Evolutionary conservation across 169 alveolate genomes (phyloP).

Genomic region (Eimeria necatrix): DNA sequence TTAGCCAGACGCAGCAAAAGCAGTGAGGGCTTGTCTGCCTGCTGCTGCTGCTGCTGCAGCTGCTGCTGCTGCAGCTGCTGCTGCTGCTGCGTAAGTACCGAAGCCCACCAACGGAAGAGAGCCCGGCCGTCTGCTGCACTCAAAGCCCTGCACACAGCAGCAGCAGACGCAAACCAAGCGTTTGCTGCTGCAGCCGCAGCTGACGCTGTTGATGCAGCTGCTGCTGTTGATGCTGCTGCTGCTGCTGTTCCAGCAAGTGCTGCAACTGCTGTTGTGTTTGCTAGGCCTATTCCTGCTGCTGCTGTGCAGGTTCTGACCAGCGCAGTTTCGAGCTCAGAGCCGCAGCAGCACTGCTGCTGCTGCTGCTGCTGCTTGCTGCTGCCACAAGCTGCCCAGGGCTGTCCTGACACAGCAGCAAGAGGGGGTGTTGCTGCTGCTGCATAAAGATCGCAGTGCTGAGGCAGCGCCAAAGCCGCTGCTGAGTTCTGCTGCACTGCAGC

Average conservation of each 20-base stretch:
- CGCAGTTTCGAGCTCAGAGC: not conserved
- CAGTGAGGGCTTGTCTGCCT: not conserved
- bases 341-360: not conserved
- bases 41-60: conserved; percentile 40
- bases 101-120: conserved; percentile 19
- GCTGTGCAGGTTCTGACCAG: not conserved
- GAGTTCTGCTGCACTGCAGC: conserved; percentile 26
- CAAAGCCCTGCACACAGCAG: conserved; percentile 54
- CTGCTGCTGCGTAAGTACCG: conserved; percentile 35
- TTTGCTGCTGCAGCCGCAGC: not conserved
- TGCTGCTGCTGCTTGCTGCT: conserved; percentile 36
- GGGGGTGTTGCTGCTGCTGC: conserved; percentile 27
- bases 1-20: conserved; percentile 45
- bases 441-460: conserved; percentile 28
- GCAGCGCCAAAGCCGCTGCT: conserved; percentile 56
- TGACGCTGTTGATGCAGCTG: not conserved
- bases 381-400: not conserved
- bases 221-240: not conserved
- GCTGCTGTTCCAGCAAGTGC: not conserved
- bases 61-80: conserved; percentile 2
- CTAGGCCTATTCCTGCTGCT: not conserved
- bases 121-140: conserved; percentile 48
- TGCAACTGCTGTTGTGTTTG: not conserved
- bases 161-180: not conserved
- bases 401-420: not conserved